phyloP scores from a whole-genome alignment of 2,329 filamentous ascomycete species.

The Alternaria arbusti region DNA sequence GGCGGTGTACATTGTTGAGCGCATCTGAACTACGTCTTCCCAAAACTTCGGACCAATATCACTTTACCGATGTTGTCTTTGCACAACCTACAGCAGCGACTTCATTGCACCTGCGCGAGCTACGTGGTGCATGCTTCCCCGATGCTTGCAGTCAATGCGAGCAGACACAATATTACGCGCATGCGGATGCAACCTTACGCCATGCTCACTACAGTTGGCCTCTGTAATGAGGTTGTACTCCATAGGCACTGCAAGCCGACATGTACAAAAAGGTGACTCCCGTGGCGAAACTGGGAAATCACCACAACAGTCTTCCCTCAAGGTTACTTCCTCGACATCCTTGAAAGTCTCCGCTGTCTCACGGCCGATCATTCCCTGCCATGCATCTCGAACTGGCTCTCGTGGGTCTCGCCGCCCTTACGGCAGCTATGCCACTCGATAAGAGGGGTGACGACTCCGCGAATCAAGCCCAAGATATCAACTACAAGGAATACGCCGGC shows the following conservation, averaged over 20 bases:
- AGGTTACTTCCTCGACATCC: neutral
- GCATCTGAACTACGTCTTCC: neutral
- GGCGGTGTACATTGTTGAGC: neutral
- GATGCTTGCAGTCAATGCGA: neutral
- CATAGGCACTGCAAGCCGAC: neutral
- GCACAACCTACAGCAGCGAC: neutral
- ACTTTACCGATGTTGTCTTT: neutral
- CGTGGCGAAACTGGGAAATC: neutral
- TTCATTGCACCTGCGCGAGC: neutral
- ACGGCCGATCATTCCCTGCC: neutral
- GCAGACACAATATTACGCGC: neutral
- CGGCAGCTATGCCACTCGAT: constrained; percentile 17
- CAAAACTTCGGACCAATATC: neutral
- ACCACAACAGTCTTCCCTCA: neutral
- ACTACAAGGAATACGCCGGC: constrained; percentile 4
- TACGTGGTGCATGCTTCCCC: neutral
- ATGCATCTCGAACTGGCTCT: constrained; percentile 25
- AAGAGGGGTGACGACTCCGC: neutral
- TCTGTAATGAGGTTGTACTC: neutral
- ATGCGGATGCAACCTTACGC: constrained; percentile 13
- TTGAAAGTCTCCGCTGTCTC: neutral
- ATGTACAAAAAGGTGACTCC: constrained; percentile 15
- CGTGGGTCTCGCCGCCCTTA: constrained; percentile 13
- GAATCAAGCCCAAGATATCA: constrained; percentile 3
- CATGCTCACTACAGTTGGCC: neutral